Evolutionary conservation across 352 stramenopile species (phyloP), one percentile per base, ranked within the genome.

Genomic region (Phytophthora citrophthora): DNA sequence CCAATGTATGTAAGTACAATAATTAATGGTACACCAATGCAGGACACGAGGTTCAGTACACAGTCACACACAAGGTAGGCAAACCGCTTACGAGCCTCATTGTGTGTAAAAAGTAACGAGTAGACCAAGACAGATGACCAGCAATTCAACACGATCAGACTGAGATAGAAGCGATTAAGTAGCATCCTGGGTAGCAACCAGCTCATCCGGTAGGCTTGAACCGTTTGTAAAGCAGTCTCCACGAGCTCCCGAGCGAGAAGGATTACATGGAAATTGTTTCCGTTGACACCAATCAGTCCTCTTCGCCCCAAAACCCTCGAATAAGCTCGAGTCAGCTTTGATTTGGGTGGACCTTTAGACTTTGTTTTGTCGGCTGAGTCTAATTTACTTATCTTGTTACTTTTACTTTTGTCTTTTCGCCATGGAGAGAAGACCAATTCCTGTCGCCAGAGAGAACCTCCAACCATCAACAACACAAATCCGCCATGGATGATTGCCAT

Each of bases 141-240:
- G 13, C 70, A 74, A 38, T 77, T 77, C 3, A 69, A 13, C 10
- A 66, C 46, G 5, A 77, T 24, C 0, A 72, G 29, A n/a, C 16
- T 41, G 7, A 70, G 27, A 50, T 74, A 78, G 10, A 80, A 63
- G 0, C 46, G 63, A 23, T 72, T 76, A 1, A 79, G 38, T 11
- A 64, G 46, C 12, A 34, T 48, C 4, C 62, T 38, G 1, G 66
- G 52, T 10, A 79, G 23, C 29, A 61, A 54, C 26, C 48, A 54
- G n/a, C 68, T 79, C 63, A 79, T 75, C 9, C 57, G 61, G 47
- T 75, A 79, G 5, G 70, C 74, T 49, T 82, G 67, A 1, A 58
- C 52, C 8, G 70, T 68, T n/a, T 82, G 74, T 13, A 83, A 44
- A 0, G 27, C 46, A 11, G 56, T 74, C 34, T 76, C 74, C 5